Evolutionary conservation across 2,329 filamentous ascomycete species (phyloP), one percentile per base, ranked within the genome.

Genomic region (Aspergillus sp.): DNA sequence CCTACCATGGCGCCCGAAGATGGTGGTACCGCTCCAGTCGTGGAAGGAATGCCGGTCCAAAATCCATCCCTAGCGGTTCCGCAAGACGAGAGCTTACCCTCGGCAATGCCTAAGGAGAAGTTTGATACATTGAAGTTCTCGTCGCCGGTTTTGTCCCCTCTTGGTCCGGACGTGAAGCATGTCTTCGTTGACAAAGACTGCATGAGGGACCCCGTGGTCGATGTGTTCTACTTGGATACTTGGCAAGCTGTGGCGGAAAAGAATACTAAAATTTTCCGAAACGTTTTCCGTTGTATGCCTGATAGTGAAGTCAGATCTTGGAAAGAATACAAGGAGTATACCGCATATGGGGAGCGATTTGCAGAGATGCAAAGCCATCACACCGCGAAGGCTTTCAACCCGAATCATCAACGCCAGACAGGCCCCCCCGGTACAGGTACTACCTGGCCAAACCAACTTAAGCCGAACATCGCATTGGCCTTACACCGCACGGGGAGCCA

Each of bases 201-300:
- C 76, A 99, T 99, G 92, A 85, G 83, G 15, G 95, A 99, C 74
- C 95, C 96, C 0, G 77, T 99, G 41, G 87, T 88, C 57, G 84
- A 91, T 54, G 79, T 83, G 1, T 99, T 99, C 75, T 90, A 91
- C 71, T 85, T 95, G 46, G 90, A 96, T 61, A 87, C 91, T 2
- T 99, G 96, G 96, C 87, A 89, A 63, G 83, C 86, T 17, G 87
- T 92, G 53, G 95, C 95, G 1, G 87, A 90, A 62, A 98, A 98
- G 79, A 99, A 99, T 73, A 99, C 95, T 3, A 93, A 92, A 71
- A 84, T 99, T 48, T 99, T 90, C 77, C 89, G 95, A 33, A 86
- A 90, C 60, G 93, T 99, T 8, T 99, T 99, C 79, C 87, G 93
- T 47, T 97, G 93, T 75, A 96, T 96, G 90, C 95, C 95, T 1